Percentiles rank a stretch among this genome's conserved stretches.
These are phyloP conservation scores for Chytriomyces hyalinus DNA, from an alignment of 192 early-diverging fungal species.

Conservation along the genomic window DNA sequence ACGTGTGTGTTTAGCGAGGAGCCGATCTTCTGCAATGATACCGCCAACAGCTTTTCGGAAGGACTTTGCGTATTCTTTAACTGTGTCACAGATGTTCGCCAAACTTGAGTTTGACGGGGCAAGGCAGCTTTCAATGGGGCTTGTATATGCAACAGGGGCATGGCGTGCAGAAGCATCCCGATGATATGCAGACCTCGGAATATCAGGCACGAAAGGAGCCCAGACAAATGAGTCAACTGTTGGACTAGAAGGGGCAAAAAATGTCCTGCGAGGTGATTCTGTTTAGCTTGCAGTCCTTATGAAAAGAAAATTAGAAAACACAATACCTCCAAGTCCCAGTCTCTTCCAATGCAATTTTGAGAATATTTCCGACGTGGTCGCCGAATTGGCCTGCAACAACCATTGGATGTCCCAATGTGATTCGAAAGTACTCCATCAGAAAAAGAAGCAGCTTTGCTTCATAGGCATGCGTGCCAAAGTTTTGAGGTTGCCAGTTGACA, in stretches of 20 bases:
- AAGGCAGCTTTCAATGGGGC: constrained; percentile 17
- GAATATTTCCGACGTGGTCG: constrained; percentile 3
- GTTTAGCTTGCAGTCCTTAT: too few species aligned
- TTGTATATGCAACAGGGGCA: neutral
- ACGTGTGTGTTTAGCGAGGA: constrained; percentile 5
- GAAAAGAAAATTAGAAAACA: neutral
- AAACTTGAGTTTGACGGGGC: neutral
- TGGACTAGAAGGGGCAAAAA: neutral
- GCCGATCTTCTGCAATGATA: constrained; percentile 11
- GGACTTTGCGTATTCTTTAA: constrained; percentile 23
- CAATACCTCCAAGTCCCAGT: constrained; percentile 13
- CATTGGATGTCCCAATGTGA: constrained; percentile 11
- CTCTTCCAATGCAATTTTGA: constrained; percentile 14
- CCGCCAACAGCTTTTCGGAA: constrained; percentile 23
- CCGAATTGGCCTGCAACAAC: constrained; percentile 18
- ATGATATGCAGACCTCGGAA: too few species aligned
- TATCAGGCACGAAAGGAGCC: constrained; percentile 9
- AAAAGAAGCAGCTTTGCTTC: constrained; percentile 23
- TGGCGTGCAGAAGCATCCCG: constrained; percentile 12
- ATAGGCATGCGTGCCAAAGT: neutral
- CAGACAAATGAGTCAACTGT: neutral
- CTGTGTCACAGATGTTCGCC: neutral
- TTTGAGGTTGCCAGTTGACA: constrained; percentile 11
- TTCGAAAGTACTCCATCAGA: constrained; percentile 11
- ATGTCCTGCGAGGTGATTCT: neutral